Percentiles rank a stretch among this genome's conserved stretches.
Evolutionary conservation across 306 rosid genomes (phyloP).

Genomic region (Dicorynia guianensis): DNA sequence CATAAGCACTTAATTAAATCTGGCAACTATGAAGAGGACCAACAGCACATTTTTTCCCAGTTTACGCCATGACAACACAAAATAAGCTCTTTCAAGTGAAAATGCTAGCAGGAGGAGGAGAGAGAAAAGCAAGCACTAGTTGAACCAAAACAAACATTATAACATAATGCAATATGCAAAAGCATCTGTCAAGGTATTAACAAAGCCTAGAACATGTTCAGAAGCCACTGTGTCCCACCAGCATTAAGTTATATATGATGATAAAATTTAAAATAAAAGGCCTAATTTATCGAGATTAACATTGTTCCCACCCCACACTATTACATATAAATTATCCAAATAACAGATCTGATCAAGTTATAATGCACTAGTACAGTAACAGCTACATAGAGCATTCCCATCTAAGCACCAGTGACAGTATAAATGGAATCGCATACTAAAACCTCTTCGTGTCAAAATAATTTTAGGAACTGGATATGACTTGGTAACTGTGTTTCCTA

Average conservation of each 20-base stretch:
- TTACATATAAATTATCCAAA: neutral
- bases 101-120: conserved; percentile 22
- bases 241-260: neutral
- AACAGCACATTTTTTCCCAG: neutral
- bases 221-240: neutral
- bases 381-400: neutral
- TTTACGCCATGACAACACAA: neutral
- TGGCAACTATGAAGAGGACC: neutral
- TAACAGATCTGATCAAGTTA: neutral
- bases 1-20: conserved; percentile 33
- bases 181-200: neutral
- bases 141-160: neutral
- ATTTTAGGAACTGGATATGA: neutral
- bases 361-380: neutral
- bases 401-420: neutral
- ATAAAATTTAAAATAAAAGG: neutral
- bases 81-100: conserved; percentile 22
- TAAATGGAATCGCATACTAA: neutral
- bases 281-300: neutral
- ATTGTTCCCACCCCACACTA: neutral
- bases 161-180: neutral
- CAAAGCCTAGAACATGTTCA: neutral
- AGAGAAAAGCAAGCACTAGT: neutral
- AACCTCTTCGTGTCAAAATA: neutral
- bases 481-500: neutral